Conservation (phyloP, 805 yeast genomes). For the Saccharomycopsis fodiens region DNA sequence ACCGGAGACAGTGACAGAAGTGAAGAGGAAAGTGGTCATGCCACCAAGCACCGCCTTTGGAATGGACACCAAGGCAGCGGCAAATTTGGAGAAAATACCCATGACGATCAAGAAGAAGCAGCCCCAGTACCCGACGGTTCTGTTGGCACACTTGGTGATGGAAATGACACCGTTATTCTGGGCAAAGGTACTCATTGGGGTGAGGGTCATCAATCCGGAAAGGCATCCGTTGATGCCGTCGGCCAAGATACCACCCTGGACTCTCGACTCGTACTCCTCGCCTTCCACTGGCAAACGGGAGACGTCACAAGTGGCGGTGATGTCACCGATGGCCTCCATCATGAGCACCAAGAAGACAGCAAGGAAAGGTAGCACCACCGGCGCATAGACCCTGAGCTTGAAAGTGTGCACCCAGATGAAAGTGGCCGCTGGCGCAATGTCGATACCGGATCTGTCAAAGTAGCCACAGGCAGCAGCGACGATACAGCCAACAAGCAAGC, state of each 20-base stretch:
- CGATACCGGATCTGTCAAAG: constrained; percentile 50
- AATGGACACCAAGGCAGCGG: constrained; percentile 81
- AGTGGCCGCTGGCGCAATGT: constrained; percentile 71
- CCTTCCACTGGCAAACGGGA: constrained; percentile 83
- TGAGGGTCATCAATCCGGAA: constrained; percentile 71
- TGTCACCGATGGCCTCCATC: constrained; percentile 94
- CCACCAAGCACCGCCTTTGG: constrained; percentile 82
- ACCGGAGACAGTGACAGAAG: constrained; percentile 73
- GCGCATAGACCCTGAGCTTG: constrained; percentile 69
- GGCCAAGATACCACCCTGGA: constrained; percentile 89
- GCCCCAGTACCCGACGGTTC: constrained; percentile 74
- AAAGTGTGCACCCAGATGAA: constrained; percentile 88
- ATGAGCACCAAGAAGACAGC: constrained; percentile 76
- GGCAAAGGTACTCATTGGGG: constrained; percentile 91
- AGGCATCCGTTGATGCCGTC: constrained; percentile 78
- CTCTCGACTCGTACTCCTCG: constrained; percentile 67
- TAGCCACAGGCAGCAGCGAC: constrained; percentile 90
- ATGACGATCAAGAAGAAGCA: constrained; percentile 72
- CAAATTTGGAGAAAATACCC: constrained; percentile 85
- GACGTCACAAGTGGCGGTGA: constrained; percentile 90
- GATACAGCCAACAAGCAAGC: constrained; percentile 80
- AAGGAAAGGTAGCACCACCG: constrained; percentile 75
- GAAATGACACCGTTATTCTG: constrained; percentile 95
- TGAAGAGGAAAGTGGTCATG: constrained; percentile 72
- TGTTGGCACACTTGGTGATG: constrained; percentile 83